A percentile compares a stretch with the other conserved stretches of the same genome.
phyloP scores from a whole-genome alignment of 495 filamentous ascomycete genomes.

The Filosporella fistucella region DNA sequence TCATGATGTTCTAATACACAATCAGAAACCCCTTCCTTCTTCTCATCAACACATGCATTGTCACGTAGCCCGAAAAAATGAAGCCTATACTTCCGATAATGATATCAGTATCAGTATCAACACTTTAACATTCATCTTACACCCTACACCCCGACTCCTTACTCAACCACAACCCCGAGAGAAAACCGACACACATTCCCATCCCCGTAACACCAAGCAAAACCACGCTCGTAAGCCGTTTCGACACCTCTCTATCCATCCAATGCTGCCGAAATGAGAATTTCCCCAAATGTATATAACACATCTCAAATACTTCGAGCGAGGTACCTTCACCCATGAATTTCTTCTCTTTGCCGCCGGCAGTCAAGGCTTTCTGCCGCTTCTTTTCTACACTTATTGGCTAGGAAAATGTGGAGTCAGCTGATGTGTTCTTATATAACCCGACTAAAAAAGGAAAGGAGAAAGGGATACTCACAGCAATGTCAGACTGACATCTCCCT shows the following conservation, averaged over 20 bases:
- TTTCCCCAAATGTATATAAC: conserved; percentile 1
- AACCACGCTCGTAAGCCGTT: conserved; percentile 2
- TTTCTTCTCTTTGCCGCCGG: background rate
- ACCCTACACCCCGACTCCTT: no score
- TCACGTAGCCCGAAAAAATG: no score
- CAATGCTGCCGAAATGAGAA: conserved; percentile 2
- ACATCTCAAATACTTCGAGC: conserved; percentile 5
- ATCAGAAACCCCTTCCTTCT: no score
- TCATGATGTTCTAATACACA: no score
- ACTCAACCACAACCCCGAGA: no score
- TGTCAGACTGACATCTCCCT: conserved; percentile 31
- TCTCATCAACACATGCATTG: no score
- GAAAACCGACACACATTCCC: background rate
- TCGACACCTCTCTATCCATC: conserved; percentile 5
- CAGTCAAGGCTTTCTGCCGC: background rate
- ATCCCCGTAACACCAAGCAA: background rate
- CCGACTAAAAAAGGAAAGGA: background rate
- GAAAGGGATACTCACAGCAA: conserved; percentile 27
- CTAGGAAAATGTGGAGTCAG: conserved; percentile 2
- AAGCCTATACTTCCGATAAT: no score
- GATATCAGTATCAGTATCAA: no score
- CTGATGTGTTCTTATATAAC: background rate
- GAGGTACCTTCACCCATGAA: background rate
- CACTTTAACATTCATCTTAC: no score
- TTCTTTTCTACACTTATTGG: conserved; percentile 9